Evolutionary conservation across 768 basidiomycete species (phyloP).

Genomic region (Lactarius akahatsu): DNA sequence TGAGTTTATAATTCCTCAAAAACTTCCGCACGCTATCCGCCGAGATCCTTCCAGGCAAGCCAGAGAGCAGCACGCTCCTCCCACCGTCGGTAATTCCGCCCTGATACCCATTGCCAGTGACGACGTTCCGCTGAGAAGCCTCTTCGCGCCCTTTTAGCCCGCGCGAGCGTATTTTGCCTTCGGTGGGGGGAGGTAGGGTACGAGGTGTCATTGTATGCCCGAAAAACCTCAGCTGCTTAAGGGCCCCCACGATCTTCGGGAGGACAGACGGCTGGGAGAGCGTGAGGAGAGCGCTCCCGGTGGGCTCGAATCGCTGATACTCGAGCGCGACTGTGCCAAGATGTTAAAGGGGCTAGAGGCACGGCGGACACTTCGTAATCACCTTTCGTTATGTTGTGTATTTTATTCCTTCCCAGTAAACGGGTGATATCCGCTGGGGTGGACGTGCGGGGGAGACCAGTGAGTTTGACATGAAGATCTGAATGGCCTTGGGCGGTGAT

Average conservation of each 20-base stretch:
- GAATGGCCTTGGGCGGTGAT: conserved; percentile 16
- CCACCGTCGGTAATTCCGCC: conserved; percentile 52
- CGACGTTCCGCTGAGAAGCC: conserved; percentile 39
- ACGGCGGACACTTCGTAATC: background rate
- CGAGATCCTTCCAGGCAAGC: conserved; percentile 53
- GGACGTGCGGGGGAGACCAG: conserved; percentile 24
- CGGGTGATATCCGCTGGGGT: conserved; percentile 27
- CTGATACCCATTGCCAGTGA: conserved; percentile 48
- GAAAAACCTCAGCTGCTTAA: conserved; percentile 47
- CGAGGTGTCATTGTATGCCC: conserved; percentile 44
- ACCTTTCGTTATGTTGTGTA: conserved; percentile 26
- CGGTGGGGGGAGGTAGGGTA: conserved; percentile 33
- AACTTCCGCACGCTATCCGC: conserved; percentile 39
- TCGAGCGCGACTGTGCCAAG: conserved; percentile 52
- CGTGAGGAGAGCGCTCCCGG: conserved; percentile 57
- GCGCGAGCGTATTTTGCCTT: conserved; percentile 34
- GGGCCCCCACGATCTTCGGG: conserved; percentile 41
- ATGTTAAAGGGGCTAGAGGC: background rate
- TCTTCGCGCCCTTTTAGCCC: conserved; percentile 44
- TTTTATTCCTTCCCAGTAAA: conserved; percentile 18
- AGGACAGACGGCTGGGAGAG: conserved; percentile 49
- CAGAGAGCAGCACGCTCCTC: conserved; percentile 57
- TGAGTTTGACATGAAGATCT: conserved; percentile 19
- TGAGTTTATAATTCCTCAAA: conserved; percentile 48
- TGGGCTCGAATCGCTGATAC: conserved; percentile 60